These are phyloP conservation scores for Cercospora zeae-maydis DNA, from an alignment of 2,329 filamentous ascomycete genomes.

Conservation along the genomic window DNA sequence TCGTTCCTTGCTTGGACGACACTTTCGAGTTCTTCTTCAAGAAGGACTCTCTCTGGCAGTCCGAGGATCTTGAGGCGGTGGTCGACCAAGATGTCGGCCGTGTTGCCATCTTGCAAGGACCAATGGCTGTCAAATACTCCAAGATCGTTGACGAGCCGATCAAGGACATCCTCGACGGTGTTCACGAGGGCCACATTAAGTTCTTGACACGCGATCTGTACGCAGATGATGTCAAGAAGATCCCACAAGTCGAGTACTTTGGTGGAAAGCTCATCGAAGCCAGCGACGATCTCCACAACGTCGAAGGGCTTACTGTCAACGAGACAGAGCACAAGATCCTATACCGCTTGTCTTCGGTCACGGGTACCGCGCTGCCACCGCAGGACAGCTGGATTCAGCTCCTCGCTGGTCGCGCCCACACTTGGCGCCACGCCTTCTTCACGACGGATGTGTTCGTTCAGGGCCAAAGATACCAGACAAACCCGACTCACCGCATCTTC, in stretches of 20 bases:
- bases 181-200: slow-evolving; percentile 84
- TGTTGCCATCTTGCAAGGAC: slow-evolving; percentile 94
- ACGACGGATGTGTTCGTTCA: slow-evolving; percentile 91
- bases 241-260: slow-evolving; percentile 91
- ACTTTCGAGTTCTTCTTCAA: slow-evolving; percentile 99
- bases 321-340: slow-evolving; percentile 76
- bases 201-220: slow-evolving; percentile 78
- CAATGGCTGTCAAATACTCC: slow-evolving; percentile 86
- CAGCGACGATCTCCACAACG: slow-evolving; percentile 64
- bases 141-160: slow-evolving; percentile 88
- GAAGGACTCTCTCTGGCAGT: slow-evolving; percentile 99
- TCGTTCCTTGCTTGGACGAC: slow-evolving; percentile 91
- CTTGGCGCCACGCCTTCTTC: slow-evolving; percentile 93
- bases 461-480: slow-evolving; percentile 94
- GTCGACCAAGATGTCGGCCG: slow-evolving; percentile 93
- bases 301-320: slow-evolving; percentile 81
- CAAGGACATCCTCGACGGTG: slow-evolving; percentile 86
- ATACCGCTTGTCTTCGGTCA: slow-evolving; percentile 75
- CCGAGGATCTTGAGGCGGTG: slow-evolving; percentile 92
- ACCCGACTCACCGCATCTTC: slow-evolving; percentile 89
- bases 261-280: slow-evolving; percentile 77
- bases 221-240: slow-evolving; percentile 63
- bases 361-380: slow-evolving; percentile 70
- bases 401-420: slow-evolving; percentile 78
- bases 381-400: slow-evolving; percentile 82